Percentiles rank a stretch among this genome's conserved stretches.
These are phyloP conservation scores for Emergomyces pasteurianus DNA, from an alignment of 2,329 filamentous ascomycete genomes.

Conservation along the genomic window DNA sequence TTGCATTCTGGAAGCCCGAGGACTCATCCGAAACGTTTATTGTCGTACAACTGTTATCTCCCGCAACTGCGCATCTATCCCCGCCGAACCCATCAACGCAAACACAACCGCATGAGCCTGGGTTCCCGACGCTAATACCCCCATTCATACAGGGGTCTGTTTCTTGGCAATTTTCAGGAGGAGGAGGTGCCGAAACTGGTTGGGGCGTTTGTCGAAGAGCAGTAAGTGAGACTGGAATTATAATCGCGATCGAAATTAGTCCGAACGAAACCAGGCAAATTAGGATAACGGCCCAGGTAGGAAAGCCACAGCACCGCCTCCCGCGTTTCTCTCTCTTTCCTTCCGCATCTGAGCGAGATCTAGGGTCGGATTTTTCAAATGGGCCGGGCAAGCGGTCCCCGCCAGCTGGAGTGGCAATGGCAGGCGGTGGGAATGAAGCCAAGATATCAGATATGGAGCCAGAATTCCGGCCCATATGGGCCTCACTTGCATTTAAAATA, in stretches of 20 bases:
- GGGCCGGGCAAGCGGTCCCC: conserved; percentile 28
- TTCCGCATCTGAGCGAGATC: conserved; percentile 12
- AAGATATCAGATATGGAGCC: conserved; percentile 52
- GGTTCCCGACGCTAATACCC: conserved; percentile 59
- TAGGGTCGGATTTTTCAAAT: conserved; percentile 24
- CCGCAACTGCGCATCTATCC: conserved; percentile 39
- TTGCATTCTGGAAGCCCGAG: conserved; percentile 49
- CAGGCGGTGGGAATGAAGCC: conserved; percentile 52
- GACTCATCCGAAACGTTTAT: conserved; percentile 30
- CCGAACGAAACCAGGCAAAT: conserved; percentile 54
- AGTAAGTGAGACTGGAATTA: conserved; percentile 61
- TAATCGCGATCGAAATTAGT: conserved; percentile 66
- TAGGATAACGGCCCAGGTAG: conserved; percentile 64
- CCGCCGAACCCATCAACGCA: conserved; percentile 82
- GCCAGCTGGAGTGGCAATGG: conserved; percentile 35
- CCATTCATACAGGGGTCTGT: conserved; percentile 63
- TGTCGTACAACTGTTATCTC: conserved; percentile 45
- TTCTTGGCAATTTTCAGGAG: conserved; percentile 13
- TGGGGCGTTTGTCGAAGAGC: conserved; percentile 40
- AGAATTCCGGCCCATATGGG: conserved; percentile 30
- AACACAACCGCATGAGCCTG: conserved; percentile 66
- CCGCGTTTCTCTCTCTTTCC: conserved; percentile 20
- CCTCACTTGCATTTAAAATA: conserved; percentile 26
- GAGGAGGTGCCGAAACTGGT: conserved; percentile 24
- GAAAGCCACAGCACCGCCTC: conserved; percentile 71